Conservation (phyloP, 2,329 filamentous ascomycete species). For the Nectriaceae sp. region DNA sequence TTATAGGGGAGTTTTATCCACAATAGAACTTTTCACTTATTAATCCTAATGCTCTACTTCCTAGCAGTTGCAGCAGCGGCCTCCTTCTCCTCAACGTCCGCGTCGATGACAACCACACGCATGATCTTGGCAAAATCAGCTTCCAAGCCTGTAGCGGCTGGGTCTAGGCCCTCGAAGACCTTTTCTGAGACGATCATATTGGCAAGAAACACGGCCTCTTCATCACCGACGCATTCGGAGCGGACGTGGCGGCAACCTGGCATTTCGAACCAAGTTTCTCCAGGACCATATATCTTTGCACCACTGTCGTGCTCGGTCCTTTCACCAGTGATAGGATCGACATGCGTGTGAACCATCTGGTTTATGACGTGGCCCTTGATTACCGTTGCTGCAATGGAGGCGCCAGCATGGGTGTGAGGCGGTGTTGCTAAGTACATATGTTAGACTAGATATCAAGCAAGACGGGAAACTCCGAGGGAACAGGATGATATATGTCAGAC, state of each 20-base stretch:
- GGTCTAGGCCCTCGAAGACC: conserved; percentile 13
- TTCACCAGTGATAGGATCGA: conserved; percentile 9
- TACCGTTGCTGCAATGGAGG: conserved; percentile 14
- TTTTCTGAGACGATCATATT: conserved; percentile 13
- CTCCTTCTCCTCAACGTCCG: conserved; percentile 13
- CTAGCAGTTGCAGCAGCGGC: too few species aligned
- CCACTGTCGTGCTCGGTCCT: conserved; percentile 7
- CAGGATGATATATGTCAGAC: too few species aligned
- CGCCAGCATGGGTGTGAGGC: conserved; percentile 15
- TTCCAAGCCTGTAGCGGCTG: conserved; percentile 4
- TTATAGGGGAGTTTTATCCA: conserved; percentile 19
- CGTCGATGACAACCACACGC: conserved; percentile 15
- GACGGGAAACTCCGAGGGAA: too few species aligned
- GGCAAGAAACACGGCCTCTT: conserved; percentile 14
- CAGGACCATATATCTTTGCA: conserved; percentile 16
- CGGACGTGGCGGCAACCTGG: conserved; percentile 20
- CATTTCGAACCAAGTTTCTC: conserved; percentile 21
- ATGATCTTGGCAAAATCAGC: conserved; percentile 14
- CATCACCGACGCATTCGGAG: conserved; percentile 15
- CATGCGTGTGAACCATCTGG: conserved; percentile 16
- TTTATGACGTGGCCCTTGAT: conserved; percentile 16
- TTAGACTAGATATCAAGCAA: too few species aligned
- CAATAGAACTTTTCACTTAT: too few species aligned
- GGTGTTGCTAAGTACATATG: conserved; percentile 12
- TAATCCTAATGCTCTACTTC: too few species aligned